Base-by-base conservation (phyloP, 768 basidiomycete genomes). In the Botryobasidium botryosum region DNA sequence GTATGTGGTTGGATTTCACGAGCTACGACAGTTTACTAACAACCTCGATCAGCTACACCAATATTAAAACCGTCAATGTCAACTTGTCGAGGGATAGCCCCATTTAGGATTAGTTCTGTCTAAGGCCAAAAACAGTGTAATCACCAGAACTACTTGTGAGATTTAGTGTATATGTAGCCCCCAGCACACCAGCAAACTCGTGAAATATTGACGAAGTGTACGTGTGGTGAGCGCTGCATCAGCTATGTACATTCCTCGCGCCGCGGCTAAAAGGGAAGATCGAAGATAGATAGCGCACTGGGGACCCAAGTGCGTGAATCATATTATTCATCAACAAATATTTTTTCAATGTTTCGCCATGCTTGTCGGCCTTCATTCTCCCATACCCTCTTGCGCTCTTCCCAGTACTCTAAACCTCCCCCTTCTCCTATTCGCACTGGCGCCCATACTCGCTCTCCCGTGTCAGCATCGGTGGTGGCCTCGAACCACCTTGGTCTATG, bases 401-500 rank as follows among this genome's bases (percentile, higher is more conserved):
- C 56, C 90, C 90, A 96, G 61, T 92, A 94, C 58, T 80, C 80
- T 44, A 90, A 59, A 43, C 61, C 56, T 3, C 62, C 61, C 40
- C 69, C 65, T 2, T 58, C 68, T n/a, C n/a, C n/a, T 1, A 63
- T 59, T 46, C 73, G 61, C 12, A 65, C 60, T 0, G 91, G 91
- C 37, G 67, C 57, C 91, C 91, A 97, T 42, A 88, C 77, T 36
- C 85, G 66, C 56, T 92, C 90, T 2, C 82, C 80, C 1, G 85
- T 90, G 61, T 97, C 92, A 1, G 72, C 71, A 54, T 94, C 91
- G 17, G 74, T 81, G 58, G 77, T 70, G 0, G 82, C 75, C 5
- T 60, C 64, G 59, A 97, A 96, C 91, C 91, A 97, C 31, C 91
- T 66, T 5, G 92, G 79, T 43, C 64, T 62, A 62, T 96, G 88